phyloP scores from a whole-genome alignment of 805 yeast species.

The Blastobotrys terrestris region DNA sequence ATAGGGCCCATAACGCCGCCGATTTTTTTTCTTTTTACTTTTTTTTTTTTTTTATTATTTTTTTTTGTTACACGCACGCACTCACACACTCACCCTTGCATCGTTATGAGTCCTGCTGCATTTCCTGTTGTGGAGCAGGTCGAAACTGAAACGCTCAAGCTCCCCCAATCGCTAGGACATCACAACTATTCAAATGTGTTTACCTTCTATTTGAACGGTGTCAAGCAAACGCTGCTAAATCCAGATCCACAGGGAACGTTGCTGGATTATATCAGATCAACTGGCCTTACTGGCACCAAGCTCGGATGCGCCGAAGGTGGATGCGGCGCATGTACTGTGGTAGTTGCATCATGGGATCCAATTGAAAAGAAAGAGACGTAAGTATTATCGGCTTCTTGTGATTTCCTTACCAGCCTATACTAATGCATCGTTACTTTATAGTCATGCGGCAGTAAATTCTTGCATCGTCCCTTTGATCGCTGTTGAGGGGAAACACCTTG shows the following conservation, averaged over 20 bases:
- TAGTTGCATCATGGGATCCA: slow-evolving; percentile 33
- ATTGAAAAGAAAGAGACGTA: slow-evolving; percentile 26
- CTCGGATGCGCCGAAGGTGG: slow-evolving; percentile 48
- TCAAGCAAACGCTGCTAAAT: slow-evolving; percentile 30
- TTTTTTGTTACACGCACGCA: too few relatives aligned
- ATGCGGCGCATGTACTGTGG: slow-evolving; percentile 46
- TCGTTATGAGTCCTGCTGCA: neutral
- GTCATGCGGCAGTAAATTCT: slow-evolving; percentile 39
- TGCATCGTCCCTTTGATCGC: slow-evolving; percentile 43
- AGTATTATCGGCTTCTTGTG: slow-evolving; percentile 2
- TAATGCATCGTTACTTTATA: too few relatives aligned
- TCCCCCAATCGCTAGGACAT: slow-evolving; percentile 6
- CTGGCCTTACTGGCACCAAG: slow-evolving; percentile 39
- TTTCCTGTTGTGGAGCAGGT: neutral
- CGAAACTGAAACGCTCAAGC: slow-evolving; percentile 3
- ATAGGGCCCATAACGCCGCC: too few relatives aligned
- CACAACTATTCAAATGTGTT: slow-evolving; percentile 10
- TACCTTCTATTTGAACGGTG: slow-evolving; percentile 38
- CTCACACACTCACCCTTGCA: too few relatives aligned
- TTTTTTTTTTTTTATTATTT: too few relatives aligned
- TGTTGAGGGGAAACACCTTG: slow-evolving; percentile 41
- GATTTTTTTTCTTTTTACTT: too few relatives aligned
- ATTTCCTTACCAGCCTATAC: too few relatives aligned
- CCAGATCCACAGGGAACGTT: slow-evolving; percentile 41
- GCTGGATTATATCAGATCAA: slow-evolving; percentile 37